Evolutionary conservation across 2,329 filamentous ascomycete species (phyloP).

Genomic region (Lachnellula suecica): DNA sequence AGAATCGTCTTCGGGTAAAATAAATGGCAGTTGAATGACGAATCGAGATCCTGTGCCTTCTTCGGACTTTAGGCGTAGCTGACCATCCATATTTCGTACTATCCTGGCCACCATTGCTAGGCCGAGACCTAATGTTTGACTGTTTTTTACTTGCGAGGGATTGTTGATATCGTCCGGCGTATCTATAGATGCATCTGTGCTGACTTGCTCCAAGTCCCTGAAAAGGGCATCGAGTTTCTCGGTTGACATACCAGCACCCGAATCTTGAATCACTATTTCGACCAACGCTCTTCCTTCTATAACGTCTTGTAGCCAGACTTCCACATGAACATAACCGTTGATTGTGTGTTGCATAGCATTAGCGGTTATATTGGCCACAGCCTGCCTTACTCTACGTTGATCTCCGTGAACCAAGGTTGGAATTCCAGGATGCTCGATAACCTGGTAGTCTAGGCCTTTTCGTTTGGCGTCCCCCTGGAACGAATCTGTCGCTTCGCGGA

Average conservation of each 20-base stretch:
- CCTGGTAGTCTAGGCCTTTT: conserved; percentile 71
- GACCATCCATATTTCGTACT: conserved; percentile 87
- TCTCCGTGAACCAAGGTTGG: conserved; percentile 76
- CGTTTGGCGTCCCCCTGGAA: conserved; percentile 73
- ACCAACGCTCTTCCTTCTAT: conserved; percentile 58
- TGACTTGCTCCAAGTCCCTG: conserved; percentile 58
- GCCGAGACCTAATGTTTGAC: conserved; percentile 70
- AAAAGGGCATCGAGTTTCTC: conserved; percentile 56
- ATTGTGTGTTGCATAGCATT: conserved; percentile 82
- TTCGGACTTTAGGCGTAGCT: conserved; percentile 80
- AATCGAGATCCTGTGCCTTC: conserved; percentile 81
- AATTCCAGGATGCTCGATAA: conserved; percentile 66
- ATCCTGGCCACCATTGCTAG: conserved; percentile 86
- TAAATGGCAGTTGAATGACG: conserved; percentile 75
- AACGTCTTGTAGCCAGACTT: conserved; percentile 61
- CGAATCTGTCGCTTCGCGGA: conserved; percentile 74
- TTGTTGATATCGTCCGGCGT: neutral
- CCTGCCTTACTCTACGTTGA: conserved; percentile 76
- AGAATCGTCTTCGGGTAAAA: conserved; percentile 48
- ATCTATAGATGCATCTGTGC: conserved; percentile 36
- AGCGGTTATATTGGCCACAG: conserved; percentile 77
- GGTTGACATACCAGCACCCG: conserved; percentile 69
- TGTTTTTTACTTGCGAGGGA: conserved; percentile 31
- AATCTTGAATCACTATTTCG: conserved; percentile 75
- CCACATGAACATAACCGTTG: conserved; percentile 66